phyloP scores from a whole-genome alignment of 345 rosid genomes.

The Hirschfeldia incana region DNA sequence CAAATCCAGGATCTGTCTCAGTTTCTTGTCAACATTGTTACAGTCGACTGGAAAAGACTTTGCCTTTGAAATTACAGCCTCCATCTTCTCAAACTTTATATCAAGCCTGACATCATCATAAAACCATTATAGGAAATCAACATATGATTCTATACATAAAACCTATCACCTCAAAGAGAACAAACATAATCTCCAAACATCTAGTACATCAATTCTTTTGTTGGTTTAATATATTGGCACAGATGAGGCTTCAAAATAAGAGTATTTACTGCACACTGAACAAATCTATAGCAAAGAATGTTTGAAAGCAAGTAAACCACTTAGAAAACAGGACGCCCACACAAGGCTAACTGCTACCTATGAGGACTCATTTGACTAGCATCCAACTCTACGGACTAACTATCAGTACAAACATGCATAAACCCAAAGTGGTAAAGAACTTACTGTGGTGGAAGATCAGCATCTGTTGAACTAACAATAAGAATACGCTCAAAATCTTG shows the following conservation, averaged over 20 bases:
- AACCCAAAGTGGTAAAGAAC: conserved; percentile 39
- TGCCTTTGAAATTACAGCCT: conserved; percentile 68
- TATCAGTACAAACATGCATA: conserved; percentile 25
- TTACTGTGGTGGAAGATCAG: conserved; percentile 83
- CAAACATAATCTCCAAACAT: conserved; percentile 10
- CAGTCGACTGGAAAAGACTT: conserved; percentile 77
- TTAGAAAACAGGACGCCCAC: conserved; percentile 10
- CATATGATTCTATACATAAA: conserved; percentile 9
- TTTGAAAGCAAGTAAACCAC: conserved; percentile 13
- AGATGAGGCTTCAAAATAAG: neutral
- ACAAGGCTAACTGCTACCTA: conserved; percentile 5
- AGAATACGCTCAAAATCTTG: conserved; percentile 90
- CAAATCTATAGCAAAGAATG: no score
- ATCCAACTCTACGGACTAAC: conserved; percentile 9
- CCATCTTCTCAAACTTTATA: conserved; percentile 62
- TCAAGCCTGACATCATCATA: conserved; percentile 50
- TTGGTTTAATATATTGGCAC: conserved; percentile 8
- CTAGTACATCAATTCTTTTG: neutral
- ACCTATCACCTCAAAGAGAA: conserved; percentile 1
- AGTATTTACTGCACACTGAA: neutral
- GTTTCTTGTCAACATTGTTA: conserved; percentile 85
- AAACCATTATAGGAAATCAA: neutral
- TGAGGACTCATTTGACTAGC: conserved; percentile 11
- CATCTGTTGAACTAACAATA: conserved; percentile 80
- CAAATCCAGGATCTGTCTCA: conserved; percentile 88